These are phyloP conservation scores for Peronosclerospora sorghi DNA, from an alignment of 352 stramenopile species.

Conservation along the genomic window DNA sequence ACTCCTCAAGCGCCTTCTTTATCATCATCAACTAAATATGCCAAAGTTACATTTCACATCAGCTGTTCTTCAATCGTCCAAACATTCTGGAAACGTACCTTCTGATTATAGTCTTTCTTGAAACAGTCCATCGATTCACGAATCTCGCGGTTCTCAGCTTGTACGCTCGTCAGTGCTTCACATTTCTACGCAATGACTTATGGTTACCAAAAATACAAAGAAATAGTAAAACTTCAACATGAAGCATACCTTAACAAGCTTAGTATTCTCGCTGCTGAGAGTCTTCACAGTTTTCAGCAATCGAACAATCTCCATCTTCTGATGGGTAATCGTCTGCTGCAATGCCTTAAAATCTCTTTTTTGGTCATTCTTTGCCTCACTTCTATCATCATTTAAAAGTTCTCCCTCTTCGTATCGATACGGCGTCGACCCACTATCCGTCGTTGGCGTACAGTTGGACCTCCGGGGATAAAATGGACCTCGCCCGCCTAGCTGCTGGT, in stretches of 20 bases:
- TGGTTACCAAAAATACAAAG: background rate
- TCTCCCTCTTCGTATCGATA: conserved; percentile 13
- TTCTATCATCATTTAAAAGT: background rate
- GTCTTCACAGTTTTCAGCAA: conserved; percentile 79
- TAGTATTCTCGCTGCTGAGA: conserved; percentile 75
- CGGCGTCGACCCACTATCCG: conserved; percentile 2
- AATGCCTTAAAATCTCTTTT: conserved; percentile 34
- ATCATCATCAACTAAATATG: conserved; percentile 71
- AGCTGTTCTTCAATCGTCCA: background rate
- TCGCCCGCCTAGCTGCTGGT: conserved; percentile 57
- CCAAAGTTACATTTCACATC: background rate
- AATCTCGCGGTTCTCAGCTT: conserved; percentile 66
- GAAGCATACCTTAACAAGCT: conserved; percentile 54
- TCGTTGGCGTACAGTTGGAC: conserved; percentile 8
- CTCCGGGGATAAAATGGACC: conserved; percentile 23
- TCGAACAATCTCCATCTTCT: conserved; percentile 77
- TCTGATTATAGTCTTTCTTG: conserved; percentile 82
- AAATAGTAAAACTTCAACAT: background rate
- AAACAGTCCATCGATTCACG: conserved; percentile 78
- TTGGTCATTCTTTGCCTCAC: conserved; percentile 1
- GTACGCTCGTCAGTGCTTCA: conserved; percentile 54
- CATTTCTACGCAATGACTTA: conserved; percentile 54
- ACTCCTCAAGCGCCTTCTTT: conserved; percentile 83
- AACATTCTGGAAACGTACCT: conserved; percentile 24
- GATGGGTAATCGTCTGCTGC: conserved; percentile 45